Base-by-base conservation (phyloP, 257 asterid species). In the Cynanchum wilfordii region DNA sequence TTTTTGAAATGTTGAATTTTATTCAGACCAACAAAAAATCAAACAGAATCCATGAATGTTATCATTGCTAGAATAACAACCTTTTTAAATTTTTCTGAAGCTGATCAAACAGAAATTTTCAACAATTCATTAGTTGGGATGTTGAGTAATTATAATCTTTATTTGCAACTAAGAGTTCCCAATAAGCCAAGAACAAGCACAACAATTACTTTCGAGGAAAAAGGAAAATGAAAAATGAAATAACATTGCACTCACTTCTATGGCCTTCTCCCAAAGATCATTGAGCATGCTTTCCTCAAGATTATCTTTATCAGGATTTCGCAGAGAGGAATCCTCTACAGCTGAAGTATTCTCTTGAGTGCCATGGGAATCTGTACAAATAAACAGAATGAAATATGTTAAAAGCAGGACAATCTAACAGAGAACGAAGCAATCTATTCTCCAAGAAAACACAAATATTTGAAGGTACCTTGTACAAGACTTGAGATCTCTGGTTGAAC, bases 391-490 rank as follows among this genome's bases (percentile, higher is more conserved):
- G 47, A 42, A 42, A 8, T 42, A 42, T 42, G 47, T 66, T 49
- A 66, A n/a, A n/a, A 52, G 64, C 68, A 74, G 1, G 20, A 56
- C 7, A 22, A 51, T 62, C 2, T 27, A 17, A 2, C 17, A 15
- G 5, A 19, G 67, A 62, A 30, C 0, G 25, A 16, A 30, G 11
- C n/a, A 60, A 58, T 27, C 2, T 38, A 36, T 64, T 17, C n/a
- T 33, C 49, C 20, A 7, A 30, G 5, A 33, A 30, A 62, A 30
- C 20, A 44, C n/a, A 17, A 10, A 36, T 64, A 36, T 19, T 55
- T 45, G n/a, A 10, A 16, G 59, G 24, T 85, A 89, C 98, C 97
- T 84, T 84, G 88, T 73, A 77, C 89, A 72, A 80, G 70, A 69
- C 63, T 76, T 69, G 84, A 60, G 85, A 75, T 73, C 40, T 86